Base-by-base conservation (phyloP, 306 rosid species). In the Cucurbita maxima region DNA sequence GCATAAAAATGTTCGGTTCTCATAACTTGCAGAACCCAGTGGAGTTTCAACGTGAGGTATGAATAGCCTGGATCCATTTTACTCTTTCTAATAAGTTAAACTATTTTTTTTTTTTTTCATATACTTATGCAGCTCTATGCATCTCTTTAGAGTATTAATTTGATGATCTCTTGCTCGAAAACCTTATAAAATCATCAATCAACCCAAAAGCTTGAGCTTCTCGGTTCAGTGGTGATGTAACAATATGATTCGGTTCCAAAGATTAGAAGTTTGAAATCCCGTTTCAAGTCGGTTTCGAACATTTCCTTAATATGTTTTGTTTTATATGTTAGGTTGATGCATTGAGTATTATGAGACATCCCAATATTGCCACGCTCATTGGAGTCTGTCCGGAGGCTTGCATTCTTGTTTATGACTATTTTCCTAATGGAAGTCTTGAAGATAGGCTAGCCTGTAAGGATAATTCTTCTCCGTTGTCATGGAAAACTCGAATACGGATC, bases 371-470 rank as follows among this genome's bases (percentile, higher is more conserved):
- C 67, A 87, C 89, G 10, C 93, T 94, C 3, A 79, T 90, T 78
- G 98, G 98, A 55, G 81, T 86, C 43, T 90, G 97, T 79, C 76
- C 88, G 9, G 95, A 89, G 76, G 63, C 85, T 16, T 81, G 66
- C 71, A 75, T 83, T 70, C 92, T 93, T 61, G 75, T 94, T 14
- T 94, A 90, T 60, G 98, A 94, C 76, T 90, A 86, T 88, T 83
- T 90, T 22, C 87, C 92, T 16, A 89, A 87, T 75, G 98, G 98
- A 81, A 90, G 86, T 82, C 95, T 94, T 40, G 97, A 89, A 81
- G 98, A 94, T 82, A 86, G 86, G 72, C 94, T 94, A 47, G 77
- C 22, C 71, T 82, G 97, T 85, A 86, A 79, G 82, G 89, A 81
- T 50, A 85, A 85, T 52, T 58, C 85, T 9, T 77, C 84, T 43